Evolutionary conservation across 2,329 filamentous ascomycete genomes (phyloP).

Genomic region (Colletotrichum cereale): DNA sequence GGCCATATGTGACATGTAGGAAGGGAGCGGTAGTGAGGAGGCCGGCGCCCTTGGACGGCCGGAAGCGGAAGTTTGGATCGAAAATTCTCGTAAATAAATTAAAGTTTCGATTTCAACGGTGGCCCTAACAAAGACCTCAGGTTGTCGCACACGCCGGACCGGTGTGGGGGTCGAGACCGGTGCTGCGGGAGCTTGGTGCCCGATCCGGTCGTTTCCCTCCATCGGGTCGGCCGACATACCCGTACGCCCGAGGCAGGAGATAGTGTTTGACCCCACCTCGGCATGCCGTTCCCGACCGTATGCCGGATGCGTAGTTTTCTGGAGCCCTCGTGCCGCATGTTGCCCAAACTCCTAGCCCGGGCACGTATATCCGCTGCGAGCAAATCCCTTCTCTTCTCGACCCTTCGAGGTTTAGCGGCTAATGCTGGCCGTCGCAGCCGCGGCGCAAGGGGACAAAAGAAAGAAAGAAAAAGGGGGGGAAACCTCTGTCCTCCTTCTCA

Average conservation of each 20-base stretch:
- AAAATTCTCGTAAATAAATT: slow-evolving; percentile 1
- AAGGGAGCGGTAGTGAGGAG: not conserved
- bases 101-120: not conserved
- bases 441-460: too few relatives aligned
- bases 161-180: not conserved
- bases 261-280: too few relatives aligned
- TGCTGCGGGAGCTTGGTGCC: not conserved
- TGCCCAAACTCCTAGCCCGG: not conserved
- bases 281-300: not conserved
- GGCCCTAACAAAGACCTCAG: not conserved
- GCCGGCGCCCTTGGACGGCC: not conserved
- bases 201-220: not conserved
- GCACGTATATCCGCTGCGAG: not conserved
- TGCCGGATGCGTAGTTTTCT: not conserved
- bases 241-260: not conserved
- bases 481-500: not conserved
- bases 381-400: not conserved
- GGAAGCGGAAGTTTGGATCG: not conserved
- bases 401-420: not conserved
- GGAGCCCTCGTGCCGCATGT: not conserved
- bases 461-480: not conserved
- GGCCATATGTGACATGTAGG: not conserved
- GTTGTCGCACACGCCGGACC: not conserved
- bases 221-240: not conserved
- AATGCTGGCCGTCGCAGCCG: not conserved